Base-by-base conservation (phyloP, 768 basidiomycete genomes). In the Suillus discolor region DNA sequence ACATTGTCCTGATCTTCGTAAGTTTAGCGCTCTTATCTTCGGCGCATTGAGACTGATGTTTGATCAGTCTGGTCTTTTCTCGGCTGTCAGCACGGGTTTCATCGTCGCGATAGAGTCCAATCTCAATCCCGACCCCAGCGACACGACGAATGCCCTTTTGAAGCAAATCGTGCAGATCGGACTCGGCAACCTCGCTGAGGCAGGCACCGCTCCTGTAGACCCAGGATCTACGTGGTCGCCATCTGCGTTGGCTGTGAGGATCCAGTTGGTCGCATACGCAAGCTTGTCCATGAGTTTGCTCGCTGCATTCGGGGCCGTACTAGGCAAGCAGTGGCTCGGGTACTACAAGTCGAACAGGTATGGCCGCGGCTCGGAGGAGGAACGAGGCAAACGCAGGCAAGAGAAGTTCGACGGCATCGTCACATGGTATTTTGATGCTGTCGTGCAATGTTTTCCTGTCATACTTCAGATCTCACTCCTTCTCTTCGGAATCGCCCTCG, bases 1-100 rank as follows among this genome's bases (percentile, higher is more conserved):
- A 72, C 59, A 65, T 68, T 6, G 60, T 71, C 20, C 55, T 73
- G 4, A 60, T 73, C 61, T 73, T 73, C 51, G 72, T 73, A 61
- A 20, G 72, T 62, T 6, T 31, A 3, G 16, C 4, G 0, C 18
- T 8, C 25, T 31, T 23, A 28, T 53, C 6, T 4, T 53, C 6
- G 8, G 28, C 8, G 6, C 20, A 42, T 25, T 5, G 31, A 31
- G 23, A 25, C 20, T 39, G 59, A 61, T 18, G 16, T 42, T 23
- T 16, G 9, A 34, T 36, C 28, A 69, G 68, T 64, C 68, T 28
- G 65, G 68, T 41, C 59, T 69, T 31, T 69, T 69, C 41, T 68
- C 68, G 1, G 68, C 64, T 20, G 65, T 69, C 60, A 54, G 60
- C 36, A 62, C 68, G 2, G n/a, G 61, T 39, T 69, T 69, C 18